A percentile compares a stretch with the other conserved stretches of the same genome.
phyloP scores from a whole-genome alignment of 331 rosid genomes.

The Pyracantha coccinea region DNA sequence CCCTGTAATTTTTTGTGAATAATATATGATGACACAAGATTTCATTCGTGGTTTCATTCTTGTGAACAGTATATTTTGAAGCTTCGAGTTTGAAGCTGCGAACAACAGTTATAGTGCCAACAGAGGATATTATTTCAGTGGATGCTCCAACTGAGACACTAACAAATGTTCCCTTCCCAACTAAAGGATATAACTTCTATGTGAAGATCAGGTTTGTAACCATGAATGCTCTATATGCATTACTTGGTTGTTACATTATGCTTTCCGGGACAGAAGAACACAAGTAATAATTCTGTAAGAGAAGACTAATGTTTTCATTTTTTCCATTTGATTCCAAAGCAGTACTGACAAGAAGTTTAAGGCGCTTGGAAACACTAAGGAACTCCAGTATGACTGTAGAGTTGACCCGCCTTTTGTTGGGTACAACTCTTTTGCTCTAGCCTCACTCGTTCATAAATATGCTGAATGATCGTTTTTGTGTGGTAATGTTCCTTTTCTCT shows the following conservation, averaged over 20 bases:
- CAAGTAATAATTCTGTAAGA: background rate
- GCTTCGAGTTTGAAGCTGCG: slow-evolving; percentile 49
- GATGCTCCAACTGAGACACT: slow-evolving; percentile 76
- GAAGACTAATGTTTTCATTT: background rate
- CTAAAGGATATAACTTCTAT: slow-evolving; percentile 80
- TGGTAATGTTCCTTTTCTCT: slow-evolving; percentile 12
- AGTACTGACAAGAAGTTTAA: slow-evolving; percentile 25
- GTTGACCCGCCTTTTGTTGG: slow-evolving; percentile 88
- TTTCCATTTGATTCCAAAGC: slow-evolving; percentile 17
- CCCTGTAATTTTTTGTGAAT: background rate
- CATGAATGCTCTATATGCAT: background rate
- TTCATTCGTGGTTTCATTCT: slow-evolving; percentile 16
- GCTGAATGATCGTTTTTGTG: background rate
- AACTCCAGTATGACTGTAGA: slow-evolving; percentile 53
- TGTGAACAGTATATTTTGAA: slow-evolving; percentile 59
- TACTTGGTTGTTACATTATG: background rate
- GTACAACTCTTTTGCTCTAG: slow-evolving; percentile 32
- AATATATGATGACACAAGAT: slow-evolving; percentile 4
- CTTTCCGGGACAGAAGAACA: background rate
- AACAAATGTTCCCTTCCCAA: slow-evolving; percentile 77
- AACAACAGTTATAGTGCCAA: slow-evolving; percentile 54
- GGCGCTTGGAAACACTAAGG: slow-evolving; percentile 35
- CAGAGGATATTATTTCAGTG: slow-evolving; percentile 48
- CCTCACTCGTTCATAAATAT: background rate
- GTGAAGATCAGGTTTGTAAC: slow-evolving; percentile 73